A percentile compares a stretch with the other conserved stretches of the same genome.
Evolutionary conservation across 2,329 filamentous ascomycete species (phyloP).

Genomic region (Alternaria conjuncta): DNA sequence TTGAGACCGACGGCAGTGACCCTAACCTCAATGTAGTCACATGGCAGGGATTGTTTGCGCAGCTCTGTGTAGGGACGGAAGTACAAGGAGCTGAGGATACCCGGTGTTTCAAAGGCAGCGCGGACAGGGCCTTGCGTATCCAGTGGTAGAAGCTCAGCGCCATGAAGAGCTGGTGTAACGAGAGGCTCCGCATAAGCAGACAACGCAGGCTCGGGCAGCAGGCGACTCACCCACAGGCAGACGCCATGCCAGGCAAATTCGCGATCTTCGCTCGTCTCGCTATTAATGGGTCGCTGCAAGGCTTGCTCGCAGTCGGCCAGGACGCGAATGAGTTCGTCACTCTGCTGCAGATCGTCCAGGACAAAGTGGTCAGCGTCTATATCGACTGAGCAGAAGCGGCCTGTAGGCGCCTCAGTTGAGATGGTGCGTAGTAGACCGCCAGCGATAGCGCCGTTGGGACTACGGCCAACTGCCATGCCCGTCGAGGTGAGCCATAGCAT

Average conservation of each 20-base stretch:
- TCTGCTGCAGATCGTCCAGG: constrained; percentile 2
- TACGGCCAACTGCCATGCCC: neutral
- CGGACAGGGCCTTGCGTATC: neutral
- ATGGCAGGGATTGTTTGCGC: constrained; percentile 13
- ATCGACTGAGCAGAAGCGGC: constrained; percentile 11
- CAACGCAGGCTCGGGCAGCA: constrained; percentile 19
- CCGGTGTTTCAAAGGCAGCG: constrained; percentile 12
- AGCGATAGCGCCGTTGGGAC: neutral
- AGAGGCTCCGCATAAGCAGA: neutral
- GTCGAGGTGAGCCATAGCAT: constrained; percentile 17
- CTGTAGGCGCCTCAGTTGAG: constrained; percentile 8
- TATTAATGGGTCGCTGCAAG: neutral
- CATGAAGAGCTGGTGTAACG: neutral
- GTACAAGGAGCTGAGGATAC: constrained; percentile 28
- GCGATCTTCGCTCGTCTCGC: constrained; percentile 8
- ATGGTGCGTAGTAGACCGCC: constrained; percentile 19
- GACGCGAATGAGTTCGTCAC: neutral
- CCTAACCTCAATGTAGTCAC: constrained; percentile 25
- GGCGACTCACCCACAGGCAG: constrained; percentile 25
- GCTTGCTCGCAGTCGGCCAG: neutral
- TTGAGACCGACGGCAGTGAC: constrained; percentile 26
- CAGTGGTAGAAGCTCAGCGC: neutral
- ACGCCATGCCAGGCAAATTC: constrained; percentile 26
- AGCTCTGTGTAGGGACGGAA: constrained; percentile 23
- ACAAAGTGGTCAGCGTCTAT: constrained; percentile 11